Evolutionary conservation across 306 rosid species (phyloP).

Genomic region (Pterocarpus macrocarpus): DNA sequence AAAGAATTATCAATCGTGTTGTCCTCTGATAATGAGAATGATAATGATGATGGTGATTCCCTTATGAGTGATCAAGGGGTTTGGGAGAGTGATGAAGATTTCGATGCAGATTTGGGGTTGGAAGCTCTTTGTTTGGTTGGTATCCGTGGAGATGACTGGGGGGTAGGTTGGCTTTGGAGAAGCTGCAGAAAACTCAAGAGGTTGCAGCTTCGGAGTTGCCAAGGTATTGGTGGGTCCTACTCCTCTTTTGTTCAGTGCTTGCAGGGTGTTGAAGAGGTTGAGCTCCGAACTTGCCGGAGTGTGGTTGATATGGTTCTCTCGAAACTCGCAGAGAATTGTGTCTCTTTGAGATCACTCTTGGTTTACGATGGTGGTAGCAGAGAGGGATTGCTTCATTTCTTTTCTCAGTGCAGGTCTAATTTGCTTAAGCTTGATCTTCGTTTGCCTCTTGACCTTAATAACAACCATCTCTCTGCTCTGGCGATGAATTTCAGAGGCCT

Average conservation of each 20-base stretch:
- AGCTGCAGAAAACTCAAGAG: slow-evolving; percentile 69
- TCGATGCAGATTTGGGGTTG: slow-evolving; percentile 55
- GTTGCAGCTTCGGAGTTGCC: slow-evolving; percentile 68
- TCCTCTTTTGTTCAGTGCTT: slow-evolving; percentile 68
- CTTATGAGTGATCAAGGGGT: not conserved
- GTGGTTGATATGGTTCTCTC: slow-evolving; percentile 71
- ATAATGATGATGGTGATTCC: slow-evolving; percentile 10
- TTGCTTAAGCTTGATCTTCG: slow-evolving; percentile 75
- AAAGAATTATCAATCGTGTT: slow-evolving; percentile 59
- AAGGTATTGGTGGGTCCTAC: slow-evolving; percentile 77
- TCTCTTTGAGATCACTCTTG: slow-evolving; percentile 64
- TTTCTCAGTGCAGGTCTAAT: slow-evolving; percentile 49
- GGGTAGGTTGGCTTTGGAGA: slow-evolving; percentile 77
- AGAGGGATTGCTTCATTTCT: slow-evolving; percentile 70
- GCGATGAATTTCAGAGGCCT: slow-evolving; percentile 61
- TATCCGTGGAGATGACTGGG: slow-evolving; percentile 67
- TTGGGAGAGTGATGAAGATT: slow-evolving; percentile 51
- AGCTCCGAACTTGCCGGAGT: slow-evolving; percentile 84
- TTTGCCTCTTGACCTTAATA: slow-evolving; percentile 82
- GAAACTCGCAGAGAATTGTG: slow-evolving; percentile 65
- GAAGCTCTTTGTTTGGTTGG: slow-evolving; percentile 72
- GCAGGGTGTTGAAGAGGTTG: slow-evolving; percentile 62
- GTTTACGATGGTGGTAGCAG: slow-evolving; percentile 91
- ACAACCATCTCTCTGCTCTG: slow-evolving; percentile 67
- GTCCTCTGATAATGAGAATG: slow-evolving; percentile 40